phyloP scores from a whole-genome alignment of 2,329 filamentous ascomycete genomes.

The Diaporthe citriasiana region DNA sequence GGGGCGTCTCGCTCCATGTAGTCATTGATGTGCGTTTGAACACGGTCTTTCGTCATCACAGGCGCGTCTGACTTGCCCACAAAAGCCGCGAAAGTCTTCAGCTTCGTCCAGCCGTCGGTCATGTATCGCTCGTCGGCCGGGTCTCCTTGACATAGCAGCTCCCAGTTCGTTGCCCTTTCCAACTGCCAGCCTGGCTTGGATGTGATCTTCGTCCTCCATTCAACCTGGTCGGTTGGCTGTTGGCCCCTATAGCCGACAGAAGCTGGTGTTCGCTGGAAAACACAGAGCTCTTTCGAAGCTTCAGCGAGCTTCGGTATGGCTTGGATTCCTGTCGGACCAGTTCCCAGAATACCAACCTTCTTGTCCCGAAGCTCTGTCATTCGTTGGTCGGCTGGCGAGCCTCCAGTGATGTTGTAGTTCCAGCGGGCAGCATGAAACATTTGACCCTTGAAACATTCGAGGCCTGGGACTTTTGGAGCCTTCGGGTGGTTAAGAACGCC shows the following conservation, averaged over 20 bases:
- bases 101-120: slow-evolving; percentile 60
- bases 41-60: slow-evolving; percentile 52
- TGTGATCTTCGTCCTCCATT: slow-evolving; percentile 55
- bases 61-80: slow-evolving; percentile 50
- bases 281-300: slow-evolving; percentile 64
- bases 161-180: slow-evolving; percentile 61
- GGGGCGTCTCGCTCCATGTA: slow-evolving; percentile 59
- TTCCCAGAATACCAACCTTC: slow-evolving; percentile 64
- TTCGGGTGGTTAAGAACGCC: slow-evolving; percentile 59
- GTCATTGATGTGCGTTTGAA: slow-evolving; percentile 53
- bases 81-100: slow-evolving; percentile 22
- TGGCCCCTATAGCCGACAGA: slow-evolving; percentile 56
- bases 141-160: slow-evolving; percentile 42
- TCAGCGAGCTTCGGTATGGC: slow-evolving; percentile 60
- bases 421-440: slow-evolving; percentile 63
- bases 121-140: slow-evolving; percentile 46
- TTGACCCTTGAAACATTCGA: slow-evolving; percentile 58
- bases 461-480: slow-evolving; percentile 57
- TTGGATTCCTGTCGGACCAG: slow-evolving; percentile 64
- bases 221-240: slow-evolving; percentile 56
- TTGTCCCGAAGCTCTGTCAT: slow-evolving; percentile 62
- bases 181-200: slow-evolving; percentile 63
- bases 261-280: slow-evolving; percentile 70
- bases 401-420: slow-evolving; percentile 60
- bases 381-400: slow-evolving; percentile 54